A percentile compares a stretch with the other conserved stretches of the same genome.
phyloP scores from a whole-genome alignment of 306 rosid species.

The Quercus dentata region DNA sequence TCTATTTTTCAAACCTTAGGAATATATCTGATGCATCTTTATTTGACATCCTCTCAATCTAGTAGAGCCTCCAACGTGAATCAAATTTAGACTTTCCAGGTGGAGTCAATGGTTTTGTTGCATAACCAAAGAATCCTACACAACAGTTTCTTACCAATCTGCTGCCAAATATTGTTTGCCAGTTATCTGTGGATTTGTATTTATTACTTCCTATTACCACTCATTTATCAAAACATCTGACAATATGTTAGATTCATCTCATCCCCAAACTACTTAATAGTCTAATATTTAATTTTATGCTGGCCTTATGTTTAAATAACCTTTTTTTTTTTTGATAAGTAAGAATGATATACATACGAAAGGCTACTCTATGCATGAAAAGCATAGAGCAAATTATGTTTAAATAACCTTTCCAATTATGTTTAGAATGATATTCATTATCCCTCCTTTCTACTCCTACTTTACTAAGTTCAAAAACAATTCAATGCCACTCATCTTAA shows the following conservation, averaged over 20 bases:
- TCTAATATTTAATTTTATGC: neutral
- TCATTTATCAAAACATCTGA: neutral
- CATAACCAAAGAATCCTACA: neutral
- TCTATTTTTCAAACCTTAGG: neutral
- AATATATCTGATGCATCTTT: neutral
- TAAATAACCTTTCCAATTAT: no score
- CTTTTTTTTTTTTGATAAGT: no score
- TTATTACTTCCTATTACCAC: neutral
- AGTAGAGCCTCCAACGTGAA: neutral
- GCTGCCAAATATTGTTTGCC: neutral
- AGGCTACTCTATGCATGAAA: no score
- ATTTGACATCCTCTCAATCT: neutral
- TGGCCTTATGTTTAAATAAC: no score
- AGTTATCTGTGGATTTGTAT: neutral
- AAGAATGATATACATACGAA: no score
- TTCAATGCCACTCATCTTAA: no score
- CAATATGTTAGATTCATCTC: neutral
- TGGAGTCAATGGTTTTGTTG: neutral
- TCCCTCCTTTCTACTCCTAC: no score
- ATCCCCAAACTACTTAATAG: neutral
- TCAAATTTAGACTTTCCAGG: neutral
- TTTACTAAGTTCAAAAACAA: no score
- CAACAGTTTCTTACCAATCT: neutral
- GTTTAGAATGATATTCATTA: no score
- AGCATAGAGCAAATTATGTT: no score